Evolutionary conservation across 108 stramenopile genomes (phyloP), one percentile per base, ranked within the genome.

Genomic region (Skeletonema grethae): DNA sequence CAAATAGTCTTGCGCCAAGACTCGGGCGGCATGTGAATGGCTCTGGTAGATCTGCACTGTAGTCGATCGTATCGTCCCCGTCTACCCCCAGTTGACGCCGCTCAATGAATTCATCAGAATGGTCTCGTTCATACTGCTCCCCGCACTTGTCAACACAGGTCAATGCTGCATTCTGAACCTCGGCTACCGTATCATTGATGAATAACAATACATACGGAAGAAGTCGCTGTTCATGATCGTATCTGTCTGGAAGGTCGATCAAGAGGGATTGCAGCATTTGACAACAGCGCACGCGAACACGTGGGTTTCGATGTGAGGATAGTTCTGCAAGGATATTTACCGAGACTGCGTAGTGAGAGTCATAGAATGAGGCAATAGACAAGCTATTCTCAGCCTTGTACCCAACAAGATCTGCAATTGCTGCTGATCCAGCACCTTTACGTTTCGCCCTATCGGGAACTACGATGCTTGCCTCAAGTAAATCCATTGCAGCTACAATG

Each of bases 381-480:
- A 94, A 67, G 28, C 77, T 66, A 68, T 95, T 95, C 24, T 90
- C 88, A 57, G 86, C 89, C 24, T 81, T 73, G 69, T 85, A 93
- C 8, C 94, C 94, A 22, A 90, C 85, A 7, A 93, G 75, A 65
- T 95, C 94, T 4, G 50, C 58, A 35, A 95, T 95, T 11, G 89
- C 90, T 3, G 83, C 75, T 11, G 90, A 85, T 5, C 90, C 94
- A 1, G 94, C 87, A 10, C 90, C 91, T 34, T 90, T 88, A n/a
- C 73, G 53, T 60, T 86, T 86, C 4, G 79, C 85, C 36, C 60
- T 61, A 58, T 86, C 77, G 0, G 83, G 83, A 53, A 85, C 76
- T 20, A 65, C 73, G 7, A 82, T 75, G 43, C 83, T 70, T 35
- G 82, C 79, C 72, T 85, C 78, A 30, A 87, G 68, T 11, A 85